Evolutionary conservation across 768 basidiomycete species (phyloP), one percentile per base, ranked within the genome.

Genomic region (Lanmaoa pseudosensibilis): DNA sequence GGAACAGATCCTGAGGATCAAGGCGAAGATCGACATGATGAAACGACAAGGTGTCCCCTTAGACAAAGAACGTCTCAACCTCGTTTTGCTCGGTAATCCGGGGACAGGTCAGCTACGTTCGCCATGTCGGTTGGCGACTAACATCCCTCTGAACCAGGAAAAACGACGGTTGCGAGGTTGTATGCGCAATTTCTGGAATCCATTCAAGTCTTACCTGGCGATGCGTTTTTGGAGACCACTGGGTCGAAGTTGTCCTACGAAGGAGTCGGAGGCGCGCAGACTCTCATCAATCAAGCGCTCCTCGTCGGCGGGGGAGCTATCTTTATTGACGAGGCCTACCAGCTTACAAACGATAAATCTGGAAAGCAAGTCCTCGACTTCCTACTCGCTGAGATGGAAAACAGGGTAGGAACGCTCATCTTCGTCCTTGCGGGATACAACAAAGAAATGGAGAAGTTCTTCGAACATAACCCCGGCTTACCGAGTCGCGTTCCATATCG

Each of bases 321-420:
- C 37, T 88, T 89, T 65, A 74, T 88, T 30, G 87, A 89, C 60
- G 87, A 89, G 62, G 85, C 87, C 1, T 89, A 89, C 56, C 87
- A 87, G 54, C 77, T 89, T 2, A 78, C 80, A 0, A 75, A 68
- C 46, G 71, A 80, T 60, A 64, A 63, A 15, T 70, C 75, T 38
- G 87, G 87, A 15, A 61, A 71, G 12, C 80, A 84, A 56, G 85
- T 88, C 4, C 77, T 89, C 5, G 86, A 89, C 57, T 88, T 82
- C 63, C 76, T 89, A 0, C 76, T 89, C 1, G 85, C 87, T 0
- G 87, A 89, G 66, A 88, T 89, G 84, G 86, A 88, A 62, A 88
- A 88, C 63, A 77, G 79, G 34, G 75, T 83, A 4, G 88, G 85
- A 6, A 81, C 73, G 7, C 59, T 88, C 7, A 83, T 87, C 12